Evolutionary conservation across 2,329 filamentous ascomycete genomes (phyloP).

Genomic region (Pseudopyricularia cyperi): DNA sequence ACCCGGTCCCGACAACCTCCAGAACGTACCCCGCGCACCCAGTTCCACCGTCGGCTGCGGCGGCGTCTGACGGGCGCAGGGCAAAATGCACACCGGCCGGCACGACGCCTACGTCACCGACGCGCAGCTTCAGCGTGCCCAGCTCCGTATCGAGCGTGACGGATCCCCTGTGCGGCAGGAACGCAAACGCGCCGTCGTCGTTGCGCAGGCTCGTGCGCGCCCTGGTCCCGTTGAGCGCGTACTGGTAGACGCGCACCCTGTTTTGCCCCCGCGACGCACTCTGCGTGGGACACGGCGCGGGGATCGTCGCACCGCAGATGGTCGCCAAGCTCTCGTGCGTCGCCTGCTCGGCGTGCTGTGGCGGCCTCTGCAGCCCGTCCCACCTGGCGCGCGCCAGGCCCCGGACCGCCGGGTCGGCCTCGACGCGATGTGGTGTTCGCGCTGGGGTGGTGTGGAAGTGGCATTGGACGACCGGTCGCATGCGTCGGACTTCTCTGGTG

Average conservation of each 20-base stretch:
- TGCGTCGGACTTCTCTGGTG: background rate
- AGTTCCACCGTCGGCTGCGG: background rate
- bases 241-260: slow-evolving; percentile 33
- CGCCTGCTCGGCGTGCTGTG: background rate
- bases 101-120: slow-evolving; percentile 55
- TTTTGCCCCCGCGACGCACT: slow-evolving; percentile 8
- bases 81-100: slow-evolving; percentile 51
- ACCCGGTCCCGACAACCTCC: slow-evolving; percentile 53
- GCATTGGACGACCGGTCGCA: background rate
- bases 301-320: slow-evolving; percentile 28
- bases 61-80: slow-evolving; percentile 31
- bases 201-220: slow-evolving; percentile 32
- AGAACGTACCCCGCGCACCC: slow-evolving; percentile 42
- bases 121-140: slow-evolving; percentile 41
- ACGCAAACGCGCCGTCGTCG: slow-evolving; percentile 54
- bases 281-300: slow-evolving; percentile 7
- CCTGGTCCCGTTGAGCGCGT: slow-evolving; percentile 33
- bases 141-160: slow-evolving; percentile 58
- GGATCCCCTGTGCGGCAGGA: slow-evolving; percentile 50
- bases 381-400: background rate
- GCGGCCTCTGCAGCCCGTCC: background rate
- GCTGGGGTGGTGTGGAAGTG: background rate
- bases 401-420: slow-evolving; percentile 4
- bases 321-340: slow-evolving; percentile 28
- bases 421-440: background rate